Conservation (phyloP, 2,329 filamentous ascomycete species). For the Zelopaecilomyces penicillatus region DNA sequence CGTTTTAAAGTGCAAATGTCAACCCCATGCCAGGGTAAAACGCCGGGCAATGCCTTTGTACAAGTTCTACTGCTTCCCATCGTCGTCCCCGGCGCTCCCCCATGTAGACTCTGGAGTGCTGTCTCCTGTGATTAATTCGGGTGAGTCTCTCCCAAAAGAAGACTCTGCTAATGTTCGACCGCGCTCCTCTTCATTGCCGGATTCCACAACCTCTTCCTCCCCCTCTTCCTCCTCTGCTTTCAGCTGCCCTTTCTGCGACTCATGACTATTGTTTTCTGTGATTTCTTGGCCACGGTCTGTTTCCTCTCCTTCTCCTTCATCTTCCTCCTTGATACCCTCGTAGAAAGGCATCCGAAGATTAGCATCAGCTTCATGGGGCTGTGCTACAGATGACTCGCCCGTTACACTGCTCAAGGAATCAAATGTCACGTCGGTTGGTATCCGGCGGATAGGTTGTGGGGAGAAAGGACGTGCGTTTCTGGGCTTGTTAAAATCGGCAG, state of each 20-base stretch:
- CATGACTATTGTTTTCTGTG: neutral
- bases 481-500: constrained; percentile 43
- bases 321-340: constrained; percentile 7
- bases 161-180: constrained; percentile 7
- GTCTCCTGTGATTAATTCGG: constrained; percentile 8
- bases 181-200: constrained; percentile 5
- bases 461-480: constrained; percentile 52
- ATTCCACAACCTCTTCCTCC: constrained; percentile 6
- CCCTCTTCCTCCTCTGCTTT: neutral
- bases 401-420: constrained; percentile 26
- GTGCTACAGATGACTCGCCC: constrained; percentile 1
- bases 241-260: neutral
- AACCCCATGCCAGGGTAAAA: neutral
- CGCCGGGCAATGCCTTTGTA: constrained; percentile 2
- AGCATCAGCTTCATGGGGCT: constrained; percentile 10
- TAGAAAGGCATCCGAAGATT: constrained; percentile 6
- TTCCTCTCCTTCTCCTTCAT: neutral
- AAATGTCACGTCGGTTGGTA: constrained; percentile 32
- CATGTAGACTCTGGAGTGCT: constrained; percentile 2
- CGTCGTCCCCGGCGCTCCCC: neutral
- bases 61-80: constrained; percentile 3
- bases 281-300: neutral
- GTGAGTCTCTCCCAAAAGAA: constrained; percentile 14
- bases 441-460: constrained; percentile 41
- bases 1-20: neutral